Evolutionary conservation across 768 basidiomycete genomes (phyloP), one percentile per base, ranked within the genome.

Genomic region (Cubamyces sp.): DNA sequence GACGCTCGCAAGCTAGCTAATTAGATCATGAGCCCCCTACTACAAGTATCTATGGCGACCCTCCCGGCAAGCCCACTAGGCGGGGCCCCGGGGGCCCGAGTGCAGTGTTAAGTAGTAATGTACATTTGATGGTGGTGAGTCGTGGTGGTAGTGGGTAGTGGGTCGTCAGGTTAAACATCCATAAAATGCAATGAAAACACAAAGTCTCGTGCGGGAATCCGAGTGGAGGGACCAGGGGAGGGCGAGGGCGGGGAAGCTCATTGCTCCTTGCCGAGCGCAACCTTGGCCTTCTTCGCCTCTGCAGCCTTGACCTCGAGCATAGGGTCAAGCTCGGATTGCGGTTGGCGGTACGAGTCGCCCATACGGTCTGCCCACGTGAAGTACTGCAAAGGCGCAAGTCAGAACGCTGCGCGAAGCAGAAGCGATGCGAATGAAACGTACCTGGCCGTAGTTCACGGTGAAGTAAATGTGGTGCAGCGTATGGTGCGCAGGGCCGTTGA

Each of bases 401-500:
- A 54, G 62, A 34, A 34, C 34, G 34, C 58, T 47, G 61, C 15
- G 3, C 15, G 57, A 39, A 53, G 47, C 34, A n/a, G 54, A 18
- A 15, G 46, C 46, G 18, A 57, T 11, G 53, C 42, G 53, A 59
- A 68, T 75, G 19, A 39, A 3, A 54, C 78, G 67, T 73, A 88
- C 87, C 81, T 94, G 93, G 23, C 94, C 95, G 75, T 94, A 96
- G 79, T 98, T 98, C 67, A 91, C 90, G 45, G 91, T 97, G 78
- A 98, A 98, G 79, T 96, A 96, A 21, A 99, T 78, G 71, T 98
- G 97, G 73, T 98, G 96, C 45, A 98, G 80, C 0, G 96, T 98
- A 74, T 99, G 97, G 69, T 99, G 97, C 2, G 96, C 94, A 2
- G 97, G 96, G n/a, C 94, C 95, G 76, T 98, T 99, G 77, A 99